Evolutionary conservation across 169 alveolate species (phyloP), one percentile per base, ranked within the genome.

Genomic region (Sarcocystis neurona): DNA sequence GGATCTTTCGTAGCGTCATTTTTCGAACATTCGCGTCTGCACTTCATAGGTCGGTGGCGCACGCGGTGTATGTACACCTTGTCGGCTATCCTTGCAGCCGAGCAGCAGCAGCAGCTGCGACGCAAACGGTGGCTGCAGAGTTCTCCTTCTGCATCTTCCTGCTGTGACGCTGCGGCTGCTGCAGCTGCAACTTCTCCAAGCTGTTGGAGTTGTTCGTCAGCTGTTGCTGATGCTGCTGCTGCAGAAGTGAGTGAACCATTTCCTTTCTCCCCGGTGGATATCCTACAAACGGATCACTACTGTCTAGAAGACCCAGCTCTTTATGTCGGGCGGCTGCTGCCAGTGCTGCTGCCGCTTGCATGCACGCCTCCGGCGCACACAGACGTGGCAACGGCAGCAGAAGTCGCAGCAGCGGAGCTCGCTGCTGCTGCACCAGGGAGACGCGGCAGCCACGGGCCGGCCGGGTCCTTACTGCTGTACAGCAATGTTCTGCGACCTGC

Each of bases 41-140:
- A 77, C 60, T 88, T 79, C 63, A 88, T 88, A 34, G 91, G 91
- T 10, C 44, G 66, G 15, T 88, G 91, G 91, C 66, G 70, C 44
- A 77, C 12, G 68, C 80, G 87, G 44, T 84, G 89, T 63, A 75
- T 75, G 18, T 39, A 74, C 43, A 84, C 70, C 53, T 80, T 84
- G 20, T 34, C 89, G 12, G 46, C 79, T 37, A 74, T 84, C 48
- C 79, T 84, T n/a, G n/a, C n/a, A n/a, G n/a, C n/a, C n/a, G 39
- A 60, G 68, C 70, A 84, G 58, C 80, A 63, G 58, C 56, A 34
- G 88, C 80, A 43, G 70, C 68, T 47, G 43, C 75, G 18, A 12
- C 39, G 43, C 6, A 63, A 10, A 27, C 8, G 32, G 75, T 1
- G 75, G n/a, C n/a, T n/a, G n/a, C n/a, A 63, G 46, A 27, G 37